Percentiles rank a stretch among this genome's conserved stretches.
Conservation (phyloP, 352 stramenopile species). For the Phytophthora fragariaefolia region DNA sequence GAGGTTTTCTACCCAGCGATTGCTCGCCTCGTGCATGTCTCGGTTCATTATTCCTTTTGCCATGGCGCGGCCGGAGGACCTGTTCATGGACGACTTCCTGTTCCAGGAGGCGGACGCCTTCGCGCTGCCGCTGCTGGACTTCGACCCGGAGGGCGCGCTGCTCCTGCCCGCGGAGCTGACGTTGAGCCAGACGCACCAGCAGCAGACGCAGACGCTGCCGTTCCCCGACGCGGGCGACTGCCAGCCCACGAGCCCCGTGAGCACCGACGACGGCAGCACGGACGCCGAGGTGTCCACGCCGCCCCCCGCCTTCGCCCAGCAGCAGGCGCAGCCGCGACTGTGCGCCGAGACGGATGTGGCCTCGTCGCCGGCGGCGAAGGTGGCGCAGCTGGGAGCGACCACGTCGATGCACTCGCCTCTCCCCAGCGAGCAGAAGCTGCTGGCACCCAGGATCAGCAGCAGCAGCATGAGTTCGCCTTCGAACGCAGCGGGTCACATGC, state of each 20-base stretch:
- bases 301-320: conserved; percentile 37
- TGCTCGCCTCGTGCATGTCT: neutral
- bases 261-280: conserved; percentile 56
- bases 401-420: conserved; percentile 27
- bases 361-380: conserved; percentile 28
- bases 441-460: conserved; percentile 11
- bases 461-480: conserved; percentile 1
- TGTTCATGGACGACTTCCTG: conserved; percentile 64
- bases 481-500: conserved; percentile 5
- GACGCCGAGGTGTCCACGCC: conserved; percentile 60
- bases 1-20: neutral
- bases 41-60: conserved; percentile 4
- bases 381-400: conserved; percentile 13
- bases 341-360: conserved; percentile 9
- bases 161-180: conserved; percentile 32
- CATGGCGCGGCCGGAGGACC: conserved; percentile 8
- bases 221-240: conserved; percentile 5
- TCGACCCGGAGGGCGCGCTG: conserved; percentile 37
- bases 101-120: conserved; percentile 48
- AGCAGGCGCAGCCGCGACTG: conserved; percentile 9
- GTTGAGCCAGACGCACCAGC: conserved; percentile 15
- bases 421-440: conserved; percentile 33
- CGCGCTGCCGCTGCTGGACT: conserved; percentile 50
- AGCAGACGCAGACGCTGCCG: conserved; percentile 28
- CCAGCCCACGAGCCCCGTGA: conserved; percentile 41